A percentile compares a stretch with the other conserved stretches of the same genome.
Conservation (phyloP, 2,329 filamentous ascomycete species). For the Fusarium acutatum region DNA sequence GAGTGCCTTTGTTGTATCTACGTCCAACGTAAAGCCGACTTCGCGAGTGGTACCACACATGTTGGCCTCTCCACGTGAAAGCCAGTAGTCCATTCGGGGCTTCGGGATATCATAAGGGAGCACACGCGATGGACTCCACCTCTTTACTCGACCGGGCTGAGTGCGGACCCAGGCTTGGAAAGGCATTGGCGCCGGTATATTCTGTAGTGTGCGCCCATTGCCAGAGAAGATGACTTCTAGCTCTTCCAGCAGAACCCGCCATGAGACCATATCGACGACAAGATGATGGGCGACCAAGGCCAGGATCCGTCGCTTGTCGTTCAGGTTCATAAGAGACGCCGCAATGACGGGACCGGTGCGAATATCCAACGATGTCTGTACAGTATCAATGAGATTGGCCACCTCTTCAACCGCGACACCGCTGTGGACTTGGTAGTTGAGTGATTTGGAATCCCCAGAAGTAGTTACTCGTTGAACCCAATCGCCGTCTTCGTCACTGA, state of each 20-base stretch:
- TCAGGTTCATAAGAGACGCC: background rate
- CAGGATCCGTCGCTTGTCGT: background rate
- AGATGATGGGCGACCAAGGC: background rate
- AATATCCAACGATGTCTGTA: background rate
- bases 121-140: background rate
- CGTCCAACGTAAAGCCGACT: background rate
- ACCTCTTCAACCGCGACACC: background rate
- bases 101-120: background rate
- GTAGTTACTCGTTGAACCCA: background rate
- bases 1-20: background rate
- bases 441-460: background rate
- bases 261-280: background rate
- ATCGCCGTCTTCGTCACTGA: background rate
- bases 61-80: background rate
- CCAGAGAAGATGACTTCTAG: background rate
- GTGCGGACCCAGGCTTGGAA: background rate
- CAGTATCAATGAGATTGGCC: background rate
- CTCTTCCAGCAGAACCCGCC: background rate
- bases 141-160: background rate
- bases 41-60: background rate
- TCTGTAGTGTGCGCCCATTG: background rate
- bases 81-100: background rate
- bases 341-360: background rate
- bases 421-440: background rate
- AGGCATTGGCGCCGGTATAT: background rate